These are phyloP conservation scores for Amaranthus cruentus DNA, from an alignment of 148 eudicot genomes.

Conservation along the genomic window DNA sequence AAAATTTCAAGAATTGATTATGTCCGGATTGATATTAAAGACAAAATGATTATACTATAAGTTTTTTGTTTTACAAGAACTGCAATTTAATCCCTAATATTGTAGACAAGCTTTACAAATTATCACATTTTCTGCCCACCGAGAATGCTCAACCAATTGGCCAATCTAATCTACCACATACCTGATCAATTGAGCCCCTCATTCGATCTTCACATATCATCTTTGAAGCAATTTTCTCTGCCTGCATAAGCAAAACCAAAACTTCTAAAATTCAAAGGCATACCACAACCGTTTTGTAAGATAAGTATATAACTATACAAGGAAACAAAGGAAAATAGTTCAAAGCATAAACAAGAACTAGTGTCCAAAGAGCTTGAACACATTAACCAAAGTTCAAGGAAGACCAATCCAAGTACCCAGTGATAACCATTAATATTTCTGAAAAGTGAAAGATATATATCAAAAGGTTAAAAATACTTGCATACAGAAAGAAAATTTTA, in stretches of 20 bases:
- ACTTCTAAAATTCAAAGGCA: background rate
- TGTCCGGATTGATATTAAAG: background rate
- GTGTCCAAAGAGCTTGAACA: background rate
- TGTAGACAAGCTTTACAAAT: background rate
- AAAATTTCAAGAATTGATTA: background rate
- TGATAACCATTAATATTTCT: background rate
- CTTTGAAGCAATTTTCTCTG: conserved; percentile 97
- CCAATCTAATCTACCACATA: conserved; percentile 8
- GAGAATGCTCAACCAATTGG: background rate
- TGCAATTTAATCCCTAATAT: background rate
- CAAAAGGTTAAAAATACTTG: background rate
- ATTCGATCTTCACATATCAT: conserved; percentile 97
- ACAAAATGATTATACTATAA: background rate
- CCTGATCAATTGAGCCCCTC: conserved; percentile 99
- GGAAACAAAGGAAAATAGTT: background rate
- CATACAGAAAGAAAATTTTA: too few relatives aligned
- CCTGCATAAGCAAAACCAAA: conserved; percentile 39
- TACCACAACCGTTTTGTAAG: background rate
- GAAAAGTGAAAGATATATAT: background rate
- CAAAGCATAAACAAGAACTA: background rate
- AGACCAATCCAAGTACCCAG: background rate
- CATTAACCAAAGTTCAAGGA: background rate
- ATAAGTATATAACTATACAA: background rate
- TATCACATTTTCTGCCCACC: background rate
- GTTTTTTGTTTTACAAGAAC: background rate